Evolutionary conservation across 352 stramenopile species (phyloP).

Genomic region (Globisporangium paddicum): DNA sequence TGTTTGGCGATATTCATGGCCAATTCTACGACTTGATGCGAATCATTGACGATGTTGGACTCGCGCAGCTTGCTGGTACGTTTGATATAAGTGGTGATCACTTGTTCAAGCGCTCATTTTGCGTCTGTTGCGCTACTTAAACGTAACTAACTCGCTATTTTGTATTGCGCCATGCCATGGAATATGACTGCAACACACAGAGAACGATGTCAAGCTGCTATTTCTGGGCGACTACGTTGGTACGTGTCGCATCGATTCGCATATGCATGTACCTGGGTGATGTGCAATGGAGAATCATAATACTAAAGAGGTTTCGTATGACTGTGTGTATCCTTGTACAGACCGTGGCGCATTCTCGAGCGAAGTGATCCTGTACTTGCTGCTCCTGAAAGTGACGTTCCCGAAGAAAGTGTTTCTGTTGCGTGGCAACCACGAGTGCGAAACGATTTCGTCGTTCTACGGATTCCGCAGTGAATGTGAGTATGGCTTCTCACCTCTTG

Average conservation of each 20-base stretch:
- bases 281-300: background rate
- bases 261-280: background rate
- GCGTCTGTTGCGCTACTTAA: background rate
- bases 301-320: no score
- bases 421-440: slow-evolving; percentile 80
- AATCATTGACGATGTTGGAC: slow-evolving; percentile 43
- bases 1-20: slow-evolving; percentile 79
- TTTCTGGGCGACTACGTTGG: slow-evolving; percentile 80
- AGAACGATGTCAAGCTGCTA: slow-evolving; percentile 49
- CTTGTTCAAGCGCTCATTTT: background rate
- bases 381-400: slow-evolving; percentile 66
- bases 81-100: background rate
- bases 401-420: slow-evolving; percentile 58
- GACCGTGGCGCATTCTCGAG: slow-evolving; percentile 77
- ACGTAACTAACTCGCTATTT: no score
- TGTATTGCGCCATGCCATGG: background rate
- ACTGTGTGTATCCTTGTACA: slow-evolving; percentile 7
- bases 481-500: background rate
- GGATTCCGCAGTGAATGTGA: slow-evolving; percentile 78
- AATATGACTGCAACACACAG: slow-evolving; percentile 10
- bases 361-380: slow-evolving; percentile 77
- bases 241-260: slow-evolving; percentile 11
- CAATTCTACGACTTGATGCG: slow-evolving; percentile 78
- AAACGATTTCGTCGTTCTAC: slow-evolving; percentile 85
- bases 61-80: slow-evolving; percentile 33